These are phyloP conservation scores for Vachellia collinsii DNA, from an alignment of 306 rosid species.

Conservation along the genomic window DNA sequence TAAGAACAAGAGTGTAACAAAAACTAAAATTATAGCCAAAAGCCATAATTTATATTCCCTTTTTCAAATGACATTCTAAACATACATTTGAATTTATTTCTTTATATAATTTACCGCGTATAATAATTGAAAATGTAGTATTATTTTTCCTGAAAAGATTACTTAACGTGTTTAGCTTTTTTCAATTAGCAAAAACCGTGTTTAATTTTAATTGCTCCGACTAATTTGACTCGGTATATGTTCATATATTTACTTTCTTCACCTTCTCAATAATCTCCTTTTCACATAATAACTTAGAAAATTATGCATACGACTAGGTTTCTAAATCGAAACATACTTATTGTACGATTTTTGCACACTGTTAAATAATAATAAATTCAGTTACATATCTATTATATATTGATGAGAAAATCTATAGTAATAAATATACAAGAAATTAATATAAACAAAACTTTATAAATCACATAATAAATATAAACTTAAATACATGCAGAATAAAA, in stretches of 20 bases:
- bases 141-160: background rate
- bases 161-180: conserved; percentile 14
- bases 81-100: background rate
- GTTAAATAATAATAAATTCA: background rate
- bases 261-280: background rate
- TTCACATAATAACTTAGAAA: background rate
- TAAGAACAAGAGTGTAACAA: no score
- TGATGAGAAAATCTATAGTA: no score
- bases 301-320: background rate
- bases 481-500: background rate
- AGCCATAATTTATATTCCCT: no score
- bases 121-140: background rate
- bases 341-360: background rate
- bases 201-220: background rate
- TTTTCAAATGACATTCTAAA: background rate
- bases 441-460: no score
- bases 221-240: background rate
- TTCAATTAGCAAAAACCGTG: background rate
- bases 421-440: no score
- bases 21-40: no score
- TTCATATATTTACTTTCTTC: background rate
- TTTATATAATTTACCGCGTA: background rate
- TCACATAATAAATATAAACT: no score
- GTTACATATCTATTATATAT: background rate
- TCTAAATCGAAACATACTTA: background rate